Evolutionary conservation across 257 asterid species (phyloP).

Genomic region (Solanum chiquidenum): DNA sequence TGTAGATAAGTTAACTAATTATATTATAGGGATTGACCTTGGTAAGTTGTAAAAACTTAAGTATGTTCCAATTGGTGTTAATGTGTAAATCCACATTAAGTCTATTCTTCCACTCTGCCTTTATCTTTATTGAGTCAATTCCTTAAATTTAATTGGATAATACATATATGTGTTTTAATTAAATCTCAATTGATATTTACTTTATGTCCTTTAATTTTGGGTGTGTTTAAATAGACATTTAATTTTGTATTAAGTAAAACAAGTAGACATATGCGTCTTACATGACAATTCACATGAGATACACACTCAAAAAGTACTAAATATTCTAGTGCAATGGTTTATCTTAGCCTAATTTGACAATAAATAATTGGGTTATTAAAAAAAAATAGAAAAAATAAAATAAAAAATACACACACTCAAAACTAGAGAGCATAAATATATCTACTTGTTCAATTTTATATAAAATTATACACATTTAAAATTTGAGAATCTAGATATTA

Average conservation of each 20-base stretch:
- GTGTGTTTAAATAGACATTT: neutral
- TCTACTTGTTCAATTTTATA: neutral
- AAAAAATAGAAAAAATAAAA: too few species aligned
- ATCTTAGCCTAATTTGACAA: too few species aligned
- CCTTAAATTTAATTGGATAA: neutral
- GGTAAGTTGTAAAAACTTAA: neutral
- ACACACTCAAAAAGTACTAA: neutral
- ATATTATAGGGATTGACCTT: too few species aligned
- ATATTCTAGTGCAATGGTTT: too few species aligned
- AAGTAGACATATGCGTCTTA: neutral
- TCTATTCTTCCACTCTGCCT: too few species aligned
- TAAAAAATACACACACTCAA: neutral
- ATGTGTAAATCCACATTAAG: neutral
- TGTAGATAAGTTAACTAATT: neutral
- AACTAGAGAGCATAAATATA: too few species aligned
- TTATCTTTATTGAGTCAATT: neutral
- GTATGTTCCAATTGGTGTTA: neutral
- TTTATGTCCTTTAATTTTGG: neutral
- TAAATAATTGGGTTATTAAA: too few species aligned
- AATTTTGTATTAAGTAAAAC: neutral
- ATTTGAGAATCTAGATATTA: too few species aligned
- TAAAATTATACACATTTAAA: neutral
- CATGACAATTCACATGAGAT: neutral
- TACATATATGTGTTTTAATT: neutral
- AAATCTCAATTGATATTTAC: neutral